A percentile compares a stretch with the other conserved stretches of the same genome.
Evolutionary conservation across 768 basidiomycete genomes (phyloP).

Genomic region (Coprinopsis cinerea): DNA sequence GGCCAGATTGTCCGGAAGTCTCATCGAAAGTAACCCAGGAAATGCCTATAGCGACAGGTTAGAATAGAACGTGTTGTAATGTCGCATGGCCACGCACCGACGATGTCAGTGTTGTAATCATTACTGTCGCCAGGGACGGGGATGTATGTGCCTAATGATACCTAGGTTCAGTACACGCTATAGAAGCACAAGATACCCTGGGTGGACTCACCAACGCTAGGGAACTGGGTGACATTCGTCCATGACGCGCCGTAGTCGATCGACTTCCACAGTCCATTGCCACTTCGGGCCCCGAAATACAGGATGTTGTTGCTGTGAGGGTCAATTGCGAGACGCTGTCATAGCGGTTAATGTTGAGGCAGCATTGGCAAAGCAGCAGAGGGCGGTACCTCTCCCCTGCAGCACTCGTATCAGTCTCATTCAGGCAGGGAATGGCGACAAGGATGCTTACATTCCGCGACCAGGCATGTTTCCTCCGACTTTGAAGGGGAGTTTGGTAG

Average conservation of each 20-base stretch:
- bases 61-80: not conserved
- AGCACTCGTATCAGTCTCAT: not conserved
- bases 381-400: conserved; percentile 46
- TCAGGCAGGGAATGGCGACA: not conserved
- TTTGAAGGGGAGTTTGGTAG: conserved; percentile 54
- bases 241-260: conserved; percentile 53
- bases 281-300: conserved; percentile 59
- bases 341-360: not conserved
- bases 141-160: conserved; percentile 40
- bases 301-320: conserved; percentile 57
- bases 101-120: conserved; percentile 36
- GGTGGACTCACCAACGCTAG: conserved; percentile 42
- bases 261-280: conserved; percentile 64
- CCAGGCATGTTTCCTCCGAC: conserved; percentile 68
- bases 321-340: conserved; percentile 54
- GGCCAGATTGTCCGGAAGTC: conserved; percentile 47
- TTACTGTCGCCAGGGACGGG: conserved; percentile 46
- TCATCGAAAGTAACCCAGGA: conserved; percentile 64
- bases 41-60: conserved; percentile 28
- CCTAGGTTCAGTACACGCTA: not conserved
- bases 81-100: conserved; percentile 20
- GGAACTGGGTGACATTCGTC: conserved; percentile 54
- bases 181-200: not conserved
- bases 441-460: conserved; percentile 46
- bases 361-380: not conserved